These are phyloP conservation scores for Colletotrichum gigasporum DNA, from an alignment of 2,329 filamentous ascomycete genomes.

Conservation along the genomic window DNA sequence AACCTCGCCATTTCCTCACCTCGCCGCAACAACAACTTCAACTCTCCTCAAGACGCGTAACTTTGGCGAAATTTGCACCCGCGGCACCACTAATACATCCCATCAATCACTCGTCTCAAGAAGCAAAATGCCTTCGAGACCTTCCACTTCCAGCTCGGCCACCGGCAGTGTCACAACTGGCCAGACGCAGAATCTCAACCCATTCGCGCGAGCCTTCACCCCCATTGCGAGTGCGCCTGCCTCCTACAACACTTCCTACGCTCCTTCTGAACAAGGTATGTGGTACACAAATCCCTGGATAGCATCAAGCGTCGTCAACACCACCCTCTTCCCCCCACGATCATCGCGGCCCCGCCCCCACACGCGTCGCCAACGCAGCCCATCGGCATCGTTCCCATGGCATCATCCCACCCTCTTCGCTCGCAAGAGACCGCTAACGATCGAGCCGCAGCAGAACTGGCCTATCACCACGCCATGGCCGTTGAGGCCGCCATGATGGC, in stretches of 20 bases:
- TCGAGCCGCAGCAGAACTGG: not conserved
- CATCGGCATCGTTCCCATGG: conserved; percentile 7
- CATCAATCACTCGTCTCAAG: too few relatives aligned
- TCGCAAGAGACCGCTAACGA: not conserved
- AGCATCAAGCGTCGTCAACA: not conserved
- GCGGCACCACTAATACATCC: too few relatives aligned
- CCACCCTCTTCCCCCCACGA: not conserved
- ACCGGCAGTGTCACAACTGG: too few relatives aligned
- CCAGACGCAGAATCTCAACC: not conserved
- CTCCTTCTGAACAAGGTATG: too few relatives aligned
- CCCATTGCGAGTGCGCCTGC: not conserved
- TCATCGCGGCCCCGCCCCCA: not conserved
- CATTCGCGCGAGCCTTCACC: not conserved
- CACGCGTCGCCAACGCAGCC: not conserved
- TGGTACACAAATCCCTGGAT: too few relatives aligned
- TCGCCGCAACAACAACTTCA: too few relatives aligned
- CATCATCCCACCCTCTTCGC: not conserved
- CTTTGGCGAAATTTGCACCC: too few relatives aligned
- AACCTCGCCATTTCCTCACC: too few relatives aligned
- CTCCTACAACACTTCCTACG: too few relatives aligned
- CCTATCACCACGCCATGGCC: conserved; percentile 14
- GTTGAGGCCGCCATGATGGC: conserved; percentile 14
- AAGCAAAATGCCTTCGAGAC: not conserved
- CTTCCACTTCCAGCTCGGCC: not conserved
- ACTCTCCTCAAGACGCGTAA: too few relatives aligned